Conservation (phyloP, 257 asterid genomes). For the Rhazya stricta region DNA sequence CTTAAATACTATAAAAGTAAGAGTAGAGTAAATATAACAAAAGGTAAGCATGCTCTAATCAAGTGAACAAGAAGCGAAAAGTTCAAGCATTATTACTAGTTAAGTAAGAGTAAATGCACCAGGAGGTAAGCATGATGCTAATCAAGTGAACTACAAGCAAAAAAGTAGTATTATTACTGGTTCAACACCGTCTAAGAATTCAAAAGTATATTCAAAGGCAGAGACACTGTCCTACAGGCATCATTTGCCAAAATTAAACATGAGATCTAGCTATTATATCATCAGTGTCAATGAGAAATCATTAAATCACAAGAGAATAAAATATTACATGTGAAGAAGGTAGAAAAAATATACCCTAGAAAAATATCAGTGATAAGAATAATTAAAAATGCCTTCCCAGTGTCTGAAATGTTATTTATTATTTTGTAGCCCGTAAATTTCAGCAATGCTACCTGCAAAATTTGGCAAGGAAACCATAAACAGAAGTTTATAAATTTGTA, state of each 20-base stretch:
- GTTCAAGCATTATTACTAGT: background rate
- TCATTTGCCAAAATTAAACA: background rate
- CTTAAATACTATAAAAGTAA: background rate
- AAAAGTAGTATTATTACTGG: background rate
- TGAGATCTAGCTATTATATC: background rate
- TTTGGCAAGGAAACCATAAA: constrained; percentile 17
- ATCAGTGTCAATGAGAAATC: background rate
- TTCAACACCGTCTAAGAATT: background rate
- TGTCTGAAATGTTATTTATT: constrained; percentile 71
- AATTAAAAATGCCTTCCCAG: constrained; percentile 86
- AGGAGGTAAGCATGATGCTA: background rate
- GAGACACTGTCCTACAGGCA: background rate
- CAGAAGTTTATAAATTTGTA: background rate
- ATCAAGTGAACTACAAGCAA: background rate
- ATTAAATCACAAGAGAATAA: background rate
- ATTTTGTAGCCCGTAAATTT: constrained; percentile 91
- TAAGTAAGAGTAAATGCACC: too few species aligned
- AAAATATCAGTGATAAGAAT: constrained; percentile 85
- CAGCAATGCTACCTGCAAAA: constrained; percentile 84
- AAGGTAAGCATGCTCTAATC: too few species aligned
- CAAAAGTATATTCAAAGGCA: background rate
- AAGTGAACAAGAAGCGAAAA: background rate
- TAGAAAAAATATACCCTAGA: constrained; percentile 49
- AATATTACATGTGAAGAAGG: background rate
- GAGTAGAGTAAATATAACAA: background rate